Evolutionary conservation across 208 protist genomes (phyloP).

Genomic region (Balamuthia mandrillaris): DNA sequence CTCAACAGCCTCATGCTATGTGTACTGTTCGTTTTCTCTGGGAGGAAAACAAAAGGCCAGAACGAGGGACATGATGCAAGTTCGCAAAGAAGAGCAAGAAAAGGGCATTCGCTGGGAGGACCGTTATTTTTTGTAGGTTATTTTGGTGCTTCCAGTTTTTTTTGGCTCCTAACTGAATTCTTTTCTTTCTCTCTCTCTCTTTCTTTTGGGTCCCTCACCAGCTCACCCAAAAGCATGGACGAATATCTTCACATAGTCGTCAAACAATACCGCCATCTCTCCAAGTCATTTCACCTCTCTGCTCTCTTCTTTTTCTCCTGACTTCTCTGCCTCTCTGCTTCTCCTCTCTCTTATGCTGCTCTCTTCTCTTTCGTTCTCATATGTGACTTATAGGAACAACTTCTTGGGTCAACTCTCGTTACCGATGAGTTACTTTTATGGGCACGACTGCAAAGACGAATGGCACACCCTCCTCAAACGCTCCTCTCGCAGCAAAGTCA

Average conservation of each 20-base stretch:
- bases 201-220: not conserved
- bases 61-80: too few species aligned
- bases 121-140: too few species aligned
- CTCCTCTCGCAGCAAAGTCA: not conserved
- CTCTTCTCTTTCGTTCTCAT: not conserved
- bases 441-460: not conserved
- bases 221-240: not conserved
- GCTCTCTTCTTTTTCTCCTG: not conserved
- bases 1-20: too few species aligned
- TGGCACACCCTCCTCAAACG: not conserved
- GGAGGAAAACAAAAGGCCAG: too few species aligned
- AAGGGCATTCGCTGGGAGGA: too few species aligned
- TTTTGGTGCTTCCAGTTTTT: too few species aligned
- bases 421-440: constrained; percentile 12
- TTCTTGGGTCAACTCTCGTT: constrained; percentile 3
- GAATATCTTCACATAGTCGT: constrained; percentile 23
- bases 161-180: too few species aligned
- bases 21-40: too few species aligned
- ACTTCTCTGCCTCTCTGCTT: not conserved
- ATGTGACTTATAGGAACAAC: not conserved
- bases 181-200: too few species aligned
- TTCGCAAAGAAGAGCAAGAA: too few species aligned
- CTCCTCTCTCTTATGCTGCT: not conserved
- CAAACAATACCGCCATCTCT: not conserved
- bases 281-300: not conserved